Evolutionary conservation across 495 filamentous ascomycete species (phyloP).

Genomic region (Daldinia bambusicola): DNA sequence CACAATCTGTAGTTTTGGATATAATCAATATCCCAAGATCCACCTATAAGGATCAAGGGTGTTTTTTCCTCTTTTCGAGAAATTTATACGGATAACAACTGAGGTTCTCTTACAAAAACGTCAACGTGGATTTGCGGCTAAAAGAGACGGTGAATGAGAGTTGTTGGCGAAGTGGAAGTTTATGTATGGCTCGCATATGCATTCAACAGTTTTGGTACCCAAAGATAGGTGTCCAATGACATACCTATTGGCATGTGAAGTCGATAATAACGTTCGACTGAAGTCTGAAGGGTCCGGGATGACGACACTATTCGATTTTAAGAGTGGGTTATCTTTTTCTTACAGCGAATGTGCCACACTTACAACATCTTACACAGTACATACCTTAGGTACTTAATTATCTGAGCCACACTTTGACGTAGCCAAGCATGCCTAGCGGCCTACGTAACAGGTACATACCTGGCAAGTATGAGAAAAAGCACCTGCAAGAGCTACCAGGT

Average conservation of each 20-base stretch:
- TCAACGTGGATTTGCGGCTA: neutral
- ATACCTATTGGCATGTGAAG: constrained; percentile 11
- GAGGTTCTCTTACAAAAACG: neutral
- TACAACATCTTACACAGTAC: too few species aligned
- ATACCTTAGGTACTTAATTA: neutral
- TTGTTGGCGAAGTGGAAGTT: neutral
- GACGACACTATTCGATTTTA: constrained; percentile 30
- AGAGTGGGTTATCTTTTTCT: neutral
- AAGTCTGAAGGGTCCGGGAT: constrained; percentile 21
- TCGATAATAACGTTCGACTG: neutral
- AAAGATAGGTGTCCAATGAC: neutral
- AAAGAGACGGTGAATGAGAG: neutral
- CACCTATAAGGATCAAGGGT: too few species aligned
- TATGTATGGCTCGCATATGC: constrained; percentile 3
- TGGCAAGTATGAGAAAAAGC: neutral
- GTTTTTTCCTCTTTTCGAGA: too few species aligned
- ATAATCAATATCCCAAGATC: too few species aligned
- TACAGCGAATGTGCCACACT: too few species aligned
- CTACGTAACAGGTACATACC: neutral
- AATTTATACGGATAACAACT: neutral
- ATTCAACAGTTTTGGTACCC: neutral
- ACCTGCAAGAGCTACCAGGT: too few species aligned
- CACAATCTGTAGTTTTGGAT: too few species aligned
- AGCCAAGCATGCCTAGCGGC: constrained; percentile 20
- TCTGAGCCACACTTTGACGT: constrained; percentile 43